Evolutionary conservation across 257 asterid species (phyloP), one percentile per base, ranked within the genome.

Genomic region (Penstemon davidsonii): DNA sequence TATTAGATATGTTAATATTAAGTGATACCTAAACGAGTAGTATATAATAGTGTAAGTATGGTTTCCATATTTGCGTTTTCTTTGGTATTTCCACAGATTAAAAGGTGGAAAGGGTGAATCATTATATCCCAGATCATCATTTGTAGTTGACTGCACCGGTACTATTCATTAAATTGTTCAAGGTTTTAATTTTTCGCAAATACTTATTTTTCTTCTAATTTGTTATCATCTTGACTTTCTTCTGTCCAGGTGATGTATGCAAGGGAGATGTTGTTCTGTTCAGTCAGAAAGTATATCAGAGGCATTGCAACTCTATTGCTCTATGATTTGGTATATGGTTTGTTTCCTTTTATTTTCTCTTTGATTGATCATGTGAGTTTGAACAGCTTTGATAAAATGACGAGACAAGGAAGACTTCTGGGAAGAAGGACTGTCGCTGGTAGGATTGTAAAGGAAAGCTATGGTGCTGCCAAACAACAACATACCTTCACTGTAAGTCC

Each of bases 401-500:
- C 67, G 46, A 78, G 88, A 67, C 76, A 74, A 49, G 87, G 86
- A 68, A 64, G 64, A 39, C 62, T 51, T 60, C 55, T 66, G 55
- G 92, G 86, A 50, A 82, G 74, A 66, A 82, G 96, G 78, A 87
- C 86, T 68, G 71, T 89, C 49, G 90, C 83, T 67, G 95, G 96
- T 68, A 81, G 87, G 80, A 63, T 89, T 72, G 81, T 89, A 64
- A 89, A 82, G 74, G 96, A 89, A 80, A 89, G 92, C 72, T 87
- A 87, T 60, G 95, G 96, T 57, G 80, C 86, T 70, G 87, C 91
- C 54, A 89, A 73, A 69, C 96, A 89, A 72, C 96, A 89, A 62
- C 95, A 89, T 81, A 87, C 96, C 72, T 89, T 89, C 89, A 89
- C 92, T 66, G 95, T 89, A 74, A 76, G 82, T 63, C 71, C 71